Conservation (phyloP, 768 basidiomycete species). For the Suillus cothurnatus region DNA sequence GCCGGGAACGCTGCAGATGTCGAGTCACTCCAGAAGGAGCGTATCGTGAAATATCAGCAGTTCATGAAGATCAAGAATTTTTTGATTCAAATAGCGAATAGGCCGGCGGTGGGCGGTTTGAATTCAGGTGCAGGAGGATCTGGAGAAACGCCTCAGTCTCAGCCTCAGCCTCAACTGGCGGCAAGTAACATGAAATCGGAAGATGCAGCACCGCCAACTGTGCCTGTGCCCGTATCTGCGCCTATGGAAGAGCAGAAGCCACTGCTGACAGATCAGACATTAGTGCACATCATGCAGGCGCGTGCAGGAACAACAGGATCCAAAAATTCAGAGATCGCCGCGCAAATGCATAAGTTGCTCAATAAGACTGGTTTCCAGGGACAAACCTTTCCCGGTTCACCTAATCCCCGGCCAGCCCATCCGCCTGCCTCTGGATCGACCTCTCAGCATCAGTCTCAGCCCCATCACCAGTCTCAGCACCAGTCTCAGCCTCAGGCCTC, state of each 20-base stretch:
- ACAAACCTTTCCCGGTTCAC: conserved; percentile 18
- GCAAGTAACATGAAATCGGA: background rate
- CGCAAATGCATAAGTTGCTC: conserved; percentile 51
- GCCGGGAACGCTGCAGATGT: conserved; percentile 21
- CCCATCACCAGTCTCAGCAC: background rate
- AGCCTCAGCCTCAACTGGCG: background rate
- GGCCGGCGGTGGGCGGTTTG: background rate
- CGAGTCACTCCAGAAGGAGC: conserved; percentile 17
- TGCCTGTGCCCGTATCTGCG: background rate
- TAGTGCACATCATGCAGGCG: conserved; percentile 32
- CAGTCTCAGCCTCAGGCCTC: background rate
- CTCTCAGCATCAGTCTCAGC: background rate
- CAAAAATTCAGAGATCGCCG: conserved; percentile 23
- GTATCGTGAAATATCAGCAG: conserved; percentile 1
- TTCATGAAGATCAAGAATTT: conserved; percentile 17
- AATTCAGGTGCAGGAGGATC: background rate
- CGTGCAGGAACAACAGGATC: conserved; percentile 21
- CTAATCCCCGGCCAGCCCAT: conserved; percentile 14
- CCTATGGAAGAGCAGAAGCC: conserved; percentile 25
- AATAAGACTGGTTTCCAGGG: conserved; percentile 45
- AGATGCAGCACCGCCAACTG: background rate
- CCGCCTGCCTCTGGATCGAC: background rate
- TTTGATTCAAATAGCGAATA: conserved; percentile 8
- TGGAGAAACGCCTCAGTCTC: background rate
- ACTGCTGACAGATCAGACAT: background rate